Percentiles rank a stretch among this genome's conserved stretches.
These are phyloP conservation scores for Penicillium expansum DNA, from an alignment of 2,329 filamentous ascomycete genomes.

Conservation along the genomic window DNA sequence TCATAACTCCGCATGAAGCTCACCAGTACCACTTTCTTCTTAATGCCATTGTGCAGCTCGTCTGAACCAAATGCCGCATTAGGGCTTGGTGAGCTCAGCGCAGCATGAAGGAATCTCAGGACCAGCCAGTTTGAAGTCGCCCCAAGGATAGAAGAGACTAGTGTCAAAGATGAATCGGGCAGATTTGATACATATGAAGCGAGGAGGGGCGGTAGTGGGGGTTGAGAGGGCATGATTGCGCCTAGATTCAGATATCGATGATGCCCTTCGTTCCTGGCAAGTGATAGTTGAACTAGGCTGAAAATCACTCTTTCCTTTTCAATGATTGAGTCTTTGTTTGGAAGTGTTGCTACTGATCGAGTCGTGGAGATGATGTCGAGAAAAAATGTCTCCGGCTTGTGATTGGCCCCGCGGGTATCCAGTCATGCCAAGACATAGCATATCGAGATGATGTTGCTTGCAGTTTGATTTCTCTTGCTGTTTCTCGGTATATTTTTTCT, in stretches of 20 bases:
- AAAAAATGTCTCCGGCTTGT: conserved; percentile 24
- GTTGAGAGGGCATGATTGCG: conserved; percentile 39
- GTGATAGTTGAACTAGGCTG: background rate
- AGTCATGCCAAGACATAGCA: conserved; percentile 23
- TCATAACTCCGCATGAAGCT: conserved; percentile 76
- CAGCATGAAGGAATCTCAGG: conserved; percentile 51
- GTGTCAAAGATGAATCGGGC: conserved; percentile 39
- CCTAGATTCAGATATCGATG: background rate
- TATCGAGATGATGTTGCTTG: background rate
- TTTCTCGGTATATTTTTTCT: background rate
- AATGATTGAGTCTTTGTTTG: conserved; percentile 4
- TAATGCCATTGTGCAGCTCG: conserved; percentile 30
- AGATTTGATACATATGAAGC: conserved; percentile 37
- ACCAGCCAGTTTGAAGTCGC: conserved; percentile 58
- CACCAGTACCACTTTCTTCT: conserved; percentile 65
- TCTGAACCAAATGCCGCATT: conserved; percentile 23
- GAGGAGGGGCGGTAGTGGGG: conserved; percentile 41
- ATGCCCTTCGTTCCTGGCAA: background rate
- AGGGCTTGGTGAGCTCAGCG: conserved; percentile 35
- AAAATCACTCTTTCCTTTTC: background rate
- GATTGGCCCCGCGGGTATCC: conserved; percentile 25
- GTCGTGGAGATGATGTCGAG: conserved; percentile 16
- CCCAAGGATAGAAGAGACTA: conserved; percentile 46
- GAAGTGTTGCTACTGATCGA: conserved; percentile 11
- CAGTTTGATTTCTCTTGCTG: background rate